Evolutionary conservation across 805 yeast genomes (phyloP).

Genomic region (Candida patagonica): DNA sequence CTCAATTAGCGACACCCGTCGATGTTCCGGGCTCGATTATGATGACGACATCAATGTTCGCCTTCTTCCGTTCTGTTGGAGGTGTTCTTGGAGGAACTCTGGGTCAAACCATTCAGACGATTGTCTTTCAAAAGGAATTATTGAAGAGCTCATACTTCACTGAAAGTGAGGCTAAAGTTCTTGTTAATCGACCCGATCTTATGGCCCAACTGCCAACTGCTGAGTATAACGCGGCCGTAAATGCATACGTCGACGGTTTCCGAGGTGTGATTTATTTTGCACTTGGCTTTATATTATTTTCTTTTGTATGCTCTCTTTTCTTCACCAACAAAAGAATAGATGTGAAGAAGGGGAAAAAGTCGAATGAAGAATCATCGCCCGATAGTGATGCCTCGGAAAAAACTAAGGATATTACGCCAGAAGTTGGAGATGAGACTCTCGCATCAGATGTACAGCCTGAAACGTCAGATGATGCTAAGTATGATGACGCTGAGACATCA

Average conservation of each 20-base stretch:
- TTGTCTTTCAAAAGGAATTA: conserved; percentile 20
- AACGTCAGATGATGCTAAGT: no score
- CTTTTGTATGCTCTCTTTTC: conserved; percentile 10
- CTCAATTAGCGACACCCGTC: conserved; percentile 42
- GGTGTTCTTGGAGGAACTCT: conserved; percentile 36
- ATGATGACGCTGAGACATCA: no score
- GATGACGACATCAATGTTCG: conserved; percentile 37
- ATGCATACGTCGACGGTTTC: conserved; percentile 14
- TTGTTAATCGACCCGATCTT: conserved; percentile 13
- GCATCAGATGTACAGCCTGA: no score
- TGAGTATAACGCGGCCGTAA: conserved; percentile 5
- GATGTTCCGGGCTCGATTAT: conserved; percentile 41
- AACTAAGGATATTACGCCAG: no score
- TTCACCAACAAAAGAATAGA: conserved; percentile 14
- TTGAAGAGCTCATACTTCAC: not conserved
- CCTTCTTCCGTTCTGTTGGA: conserved; percentile 37
- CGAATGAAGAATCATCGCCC: no score
- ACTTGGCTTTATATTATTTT: conserved; percentile 10
- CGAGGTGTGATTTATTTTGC: conserved; percentile 14
- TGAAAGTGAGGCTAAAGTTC: not conserved
- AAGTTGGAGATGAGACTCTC: no score
- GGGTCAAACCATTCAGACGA: conserved; percentile 33
- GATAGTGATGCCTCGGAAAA: no score
- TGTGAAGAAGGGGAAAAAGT: not conserved
- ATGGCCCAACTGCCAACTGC: conserved; percentile 11